Evolutionary conservation across 805 yeast species (phyloP).

Genomic region (Zygoascus biomembranicola): DNA sequence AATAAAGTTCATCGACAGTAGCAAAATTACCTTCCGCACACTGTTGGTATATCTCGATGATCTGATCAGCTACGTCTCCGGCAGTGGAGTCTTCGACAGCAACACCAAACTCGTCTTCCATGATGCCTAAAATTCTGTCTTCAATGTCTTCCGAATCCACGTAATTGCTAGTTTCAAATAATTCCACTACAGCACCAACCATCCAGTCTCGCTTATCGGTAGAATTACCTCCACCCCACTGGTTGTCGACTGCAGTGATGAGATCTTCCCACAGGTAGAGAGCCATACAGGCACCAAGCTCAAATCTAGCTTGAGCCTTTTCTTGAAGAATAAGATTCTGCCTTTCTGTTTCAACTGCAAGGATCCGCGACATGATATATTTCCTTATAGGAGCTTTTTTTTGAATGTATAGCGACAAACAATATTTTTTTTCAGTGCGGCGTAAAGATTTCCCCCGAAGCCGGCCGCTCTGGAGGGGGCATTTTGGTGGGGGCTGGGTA

Average conservation of each 20-base stretch:
- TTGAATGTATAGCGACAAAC: too few relatives aligned
- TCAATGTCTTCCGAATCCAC: slow-evolving; percentile 78
- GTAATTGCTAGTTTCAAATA: slow-evolving; percentile 52
- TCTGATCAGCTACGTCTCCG: slow-evolving; percentile 47
- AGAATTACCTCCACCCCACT: slow-evolving; percentile 94
- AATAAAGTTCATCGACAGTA: slow-evolving; percentile 51
- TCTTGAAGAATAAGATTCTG: slow-evolving; percentile 26
- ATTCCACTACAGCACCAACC: slow-evolving; percentile 69
- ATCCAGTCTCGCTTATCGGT: slow-evolving; percentile 94
- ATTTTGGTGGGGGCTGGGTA: too few relatives aligned
- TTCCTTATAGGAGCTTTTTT: too few relatives aligned
- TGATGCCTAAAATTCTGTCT: slow-evolving; percentile 75
- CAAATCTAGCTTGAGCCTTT: slow-evolving; percentile 76
- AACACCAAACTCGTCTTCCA: slow-evolving; percentile 92
- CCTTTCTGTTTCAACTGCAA: slow-evolving; percentile 12
- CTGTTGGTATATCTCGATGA: slow-evolving; percentile 59
- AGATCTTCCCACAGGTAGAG: slow-evolving; percentile 87
- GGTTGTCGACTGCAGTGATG: slow-evolving; percentile 77
- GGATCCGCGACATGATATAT: background rate
- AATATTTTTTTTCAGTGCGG: too few relatives aligned
- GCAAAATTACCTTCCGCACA: slow-evolving; percentile 46
- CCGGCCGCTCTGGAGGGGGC: too few relatives aligned
- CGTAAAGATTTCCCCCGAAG: too few relatives aligned
- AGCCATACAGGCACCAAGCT: slow-evolving; percentile 87
- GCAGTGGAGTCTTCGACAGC: slow-evolving; percentile 87